Evolutionary conservation across 176 grass and related monocot species (phyloP).

Genomic region (Triticum dicoccoides): DNA sequence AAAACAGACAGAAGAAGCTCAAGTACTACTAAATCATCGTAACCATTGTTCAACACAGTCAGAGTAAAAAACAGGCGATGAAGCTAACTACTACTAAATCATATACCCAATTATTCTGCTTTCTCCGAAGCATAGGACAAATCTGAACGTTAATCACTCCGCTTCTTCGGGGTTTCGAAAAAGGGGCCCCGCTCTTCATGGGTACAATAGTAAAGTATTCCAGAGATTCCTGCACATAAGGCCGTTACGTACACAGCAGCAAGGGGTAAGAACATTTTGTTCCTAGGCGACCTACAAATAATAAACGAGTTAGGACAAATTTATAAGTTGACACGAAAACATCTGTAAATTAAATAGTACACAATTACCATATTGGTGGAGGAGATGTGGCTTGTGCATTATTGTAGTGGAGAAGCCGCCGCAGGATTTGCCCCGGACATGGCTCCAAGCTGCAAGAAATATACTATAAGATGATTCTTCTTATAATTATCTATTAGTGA

Average conservation of each 20-base stretch:
- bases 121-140: too few relatives aligned
- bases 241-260: background rate
- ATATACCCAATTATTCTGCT: too few relatives aligned
- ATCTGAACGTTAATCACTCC: too few relatives aligned
- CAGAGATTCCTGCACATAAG: too few relatives aligned
- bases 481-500: background rate
- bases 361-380: background rate
- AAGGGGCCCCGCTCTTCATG: too few relatives aligned
- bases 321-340: background rate
- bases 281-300: background rate
- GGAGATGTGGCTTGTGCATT: background rate
- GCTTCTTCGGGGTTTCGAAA: too few relatives aligned
- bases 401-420: background rate
- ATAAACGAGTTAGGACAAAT: background rate
- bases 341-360: background rate
- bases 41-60: too few relatives aligned
- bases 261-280: background rate
- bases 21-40: too few relatives aligned
- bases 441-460: background rate
- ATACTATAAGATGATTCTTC: background rate
- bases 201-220: too few relatives aligned
- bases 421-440: background rate
- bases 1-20: too few relatives aligned
- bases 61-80: too few relatives aligned
- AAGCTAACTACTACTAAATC: too few relatives aligned